phyloP scores from a whole-genome alignment of 2,329 filamentous ascomycete species.

The Chrysoporthe austroafricana region DNA sequence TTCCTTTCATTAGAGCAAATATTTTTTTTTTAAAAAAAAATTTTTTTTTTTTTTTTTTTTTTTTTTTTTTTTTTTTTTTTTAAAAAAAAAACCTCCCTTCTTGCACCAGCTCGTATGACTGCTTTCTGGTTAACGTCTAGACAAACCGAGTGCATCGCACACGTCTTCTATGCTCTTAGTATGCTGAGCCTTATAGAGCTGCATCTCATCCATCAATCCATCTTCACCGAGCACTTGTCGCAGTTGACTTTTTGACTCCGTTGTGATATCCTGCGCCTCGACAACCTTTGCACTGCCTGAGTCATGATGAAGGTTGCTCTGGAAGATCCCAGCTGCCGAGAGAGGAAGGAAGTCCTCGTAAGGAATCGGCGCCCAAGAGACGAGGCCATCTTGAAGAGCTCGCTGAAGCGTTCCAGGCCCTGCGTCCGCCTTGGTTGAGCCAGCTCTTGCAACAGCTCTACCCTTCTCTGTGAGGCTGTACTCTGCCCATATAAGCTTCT shows the following conservation, averaged over 20 bases:
- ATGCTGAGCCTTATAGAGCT: conserved; percentile 15
- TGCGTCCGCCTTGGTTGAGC: not conserved
- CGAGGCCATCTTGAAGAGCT: conserved; percentile 35
- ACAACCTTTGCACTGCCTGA: not conserved
- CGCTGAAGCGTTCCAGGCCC: conserved; percentile 5
- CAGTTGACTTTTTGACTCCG: conserved; percentile 15
- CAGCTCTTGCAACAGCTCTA: not conserved
- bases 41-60: no score
- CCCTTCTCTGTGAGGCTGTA: conserved; percentile 37
- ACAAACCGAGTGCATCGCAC: not conserved
- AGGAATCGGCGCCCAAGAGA: conserved; percentile 48
- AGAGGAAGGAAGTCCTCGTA: conserved; percentile 60
- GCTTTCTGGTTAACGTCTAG: not conserved
- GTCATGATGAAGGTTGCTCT: conserved; percentile 24
- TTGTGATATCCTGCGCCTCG: not conserved
- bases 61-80: no score
- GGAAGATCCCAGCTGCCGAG: conserved; percentile 53
- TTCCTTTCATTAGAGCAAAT: no score
- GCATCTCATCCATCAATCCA: conserved; percentile 23
- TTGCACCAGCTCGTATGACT: not conserved
- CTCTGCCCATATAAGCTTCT: conserved; percentile 44
- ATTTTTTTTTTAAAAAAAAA: no score
- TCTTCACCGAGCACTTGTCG: conserved; percentile 12
- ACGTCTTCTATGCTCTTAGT: conserved; percentile 1
- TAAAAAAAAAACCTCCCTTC: no score